Evolutionary conservation across 139 green algal species (phyloP), one percentile per base, ranked within the genome.

Genomic region (Coccomyxa sp.): DNA sequence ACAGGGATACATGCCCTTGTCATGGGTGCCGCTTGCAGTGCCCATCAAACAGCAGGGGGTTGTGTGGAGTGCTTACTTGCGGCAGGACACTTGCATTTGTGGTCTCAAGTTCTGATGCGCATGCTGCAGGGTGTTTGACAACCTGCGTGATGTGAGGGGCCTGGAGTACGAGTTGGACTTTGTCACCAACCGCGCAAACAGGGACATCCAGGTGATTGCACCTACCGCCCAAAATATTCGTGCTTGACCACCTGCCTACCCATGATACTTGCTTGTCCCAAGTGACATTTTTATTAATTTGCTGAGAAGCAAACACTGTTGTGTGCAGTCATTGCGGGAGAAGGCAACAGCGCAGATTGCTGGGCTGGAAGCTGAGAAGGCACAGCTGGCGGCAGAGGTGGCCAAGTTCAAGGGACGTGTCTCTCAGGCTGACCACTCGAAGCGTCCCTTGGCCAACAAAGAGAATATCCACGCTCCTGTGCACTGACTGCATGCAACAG

Each of bases 121-220:
- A 30, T 80, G 11, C 38, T 76, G 27, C 28, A 83, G 67, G 0
- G 60, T 82, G 11, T 90, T 96, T 86, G 90, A 95, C 59, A 85
- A 90, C 32, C 85, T 95, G 60, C 81, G 85, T 45, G 90, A 94
- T n/a, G 79, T 92, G 58, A 89, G 93, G 0, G 86, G 80, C 25
- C 87, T 94, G 82, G 88, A 94, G 87, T 93, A 93, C 77, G 90
- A 93, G 86, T 84, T 93, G 76, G 90, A 93, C 83, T 84, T 88
- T 78, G 76, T 86, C 17, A 85, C 68, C 21, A 92, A 92, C 86
- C 38, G 81, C 18, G 81, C 86, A 13, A 32, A 71, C 0, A 79
- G 87, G 21, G 88, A 92, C 67, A 32, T 21, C 0, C 78, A 86
- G 83, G 83, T 86, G 23, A 75, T 51, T 31, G 4, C 31, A 25